Evolutionary conservation across 2,329 filamentous ascomycete genomes (phyloP), one percentile per base, ranked within the genome.

Genomic region (Penicillium sp.): DNA sequence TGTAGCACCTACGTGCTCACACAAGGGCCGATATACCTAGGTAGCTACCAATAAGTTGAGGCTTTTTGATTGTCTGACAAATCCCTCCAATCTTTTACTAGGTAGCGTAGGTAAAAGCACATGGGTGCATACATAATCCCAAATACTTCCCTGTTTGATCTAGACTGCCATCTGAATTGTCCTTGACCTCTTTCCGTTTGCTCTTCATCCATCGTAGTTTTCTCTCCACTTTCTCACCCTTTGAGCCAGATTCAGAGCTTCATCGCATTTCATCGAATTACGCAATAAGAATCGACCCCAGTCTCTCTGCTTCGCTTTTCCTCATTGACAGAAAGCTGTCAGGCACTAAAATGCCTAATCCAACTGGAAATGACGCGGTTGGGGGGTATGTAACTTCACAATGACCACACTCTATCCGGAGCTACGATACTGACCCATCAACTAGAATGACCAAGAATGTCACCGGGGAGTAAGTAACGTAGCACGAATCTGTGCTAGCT

Each of bases 391-490:
- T 55, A 26, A 22, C 32, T 9, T 38, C 3, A 29, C 4, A n/a
- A 12, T 12, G n/a, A 43, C 12, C 19, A 43, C 24, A n/a, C 4
- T 31, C 17, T 5, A 13, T 26, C 3, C 29, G 15, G 21, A 26
- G n/a, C 9, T 17, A 6, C 17, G 31, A 1, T 22, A 32, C 51
- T 53, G 32, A 53, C 43, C 29, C 29, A 1, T 10, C 6, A 17
- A 9, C 21, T 33, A 59, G 57, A 28, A 57, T 56, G 55, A 56
- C 21, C 22, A 32, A 55, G 7, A 57, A 59, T 40, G n/a, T 55
- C 12, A 53, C 52, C 4, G 57, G 49, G 4, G 55, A 57, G 55
- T 59, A 52, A 50, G 55, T 54, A 22, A 32, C 5, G 5, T 4
- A 40, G 31, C 31, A 21, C 4, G 6, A 12, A 19, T 41, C 22